Conservation (phyloP, 2,329 filamentous ascomycete genomes). For the Aspergillus sp. region DNA sequence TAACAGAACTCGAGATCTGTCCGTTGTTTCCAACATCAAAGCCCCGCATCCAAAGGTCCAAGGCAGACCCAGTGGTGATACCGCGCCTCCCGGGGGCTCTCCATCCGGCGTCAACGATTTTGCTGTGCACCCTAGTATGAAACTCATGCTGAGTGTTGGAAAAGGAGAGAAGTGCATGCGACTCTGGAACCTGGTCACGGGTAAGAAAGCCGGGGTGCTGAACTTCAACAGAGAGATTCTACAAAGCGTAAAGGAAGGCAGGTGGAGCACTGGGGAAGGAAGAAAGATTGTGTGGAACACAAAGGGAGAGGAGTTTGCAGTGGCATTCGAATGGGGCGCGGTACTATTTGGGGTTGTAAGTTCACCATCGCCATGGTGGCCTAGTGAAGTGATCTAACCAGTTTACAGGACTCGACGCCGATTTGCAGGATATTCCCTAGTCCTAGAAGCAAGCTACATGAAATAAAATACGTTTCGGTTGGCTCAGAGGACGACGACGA, state of each 20-base stretch:
- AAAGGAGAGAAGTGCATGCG: slow-evolving; percentile 89
- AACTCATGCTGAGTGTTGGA: slow-evolving; percentile 90
- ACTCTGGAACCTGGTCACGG: slow-evolving; percentile 94
- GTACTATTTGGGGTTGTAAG: slow-evolving; percentile 76
- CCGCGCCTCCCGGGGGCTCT: slow-evolving; percentile 74
- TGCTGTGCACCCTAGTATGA: slow-evolving; percentile 92
- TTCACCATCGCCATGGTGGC: slow-evolving; percentile 5
- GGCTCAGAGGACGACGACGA: slow-evolving; percentile 52
- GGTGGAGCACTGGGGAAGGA: slow-evolving; percentile 77
- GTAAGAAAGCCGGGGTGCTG: slow-evolving; percentile 89
- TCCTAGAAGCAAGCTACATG: slow-evolving; percentile 76
- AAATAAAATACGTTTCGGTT: slow-evolving; percentile 67
- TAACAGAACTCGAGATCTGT: slow-evolving; percentile 85
- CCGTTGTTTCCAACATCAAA: slow-evolving; percentile 81
- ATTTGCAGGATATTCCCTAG: slow-evolving; percentile 70
- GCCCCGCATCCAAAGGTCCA: slow-evolving; percentile 77
- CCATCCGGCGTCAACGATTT: slow-evolving; percentile 94
- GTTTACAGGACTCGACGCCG: slow-evolving; percentile 67
- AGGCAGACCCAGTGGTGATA: slow-evolving; percentile 85
- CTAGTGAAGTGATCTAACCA: slow-evolving; percentile 17
- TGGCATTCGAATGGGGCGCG: slow-evolving; percentile 82
- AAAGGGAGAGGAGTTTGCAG: slow-evolving; percentile 77
- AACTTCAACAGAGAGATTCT: slow-evolving; percentile 77
- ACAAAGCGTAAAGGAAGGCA: slow-evolving; percentile 71
- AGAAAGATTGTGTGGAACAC: slow-evolving; percentile 77